Percentiles rank a stretch among this genome's conserved stretches.
phyloP scores from a whole-genome alignment of 345 rosid species.

The Hypericum androsaemum region DNA sequence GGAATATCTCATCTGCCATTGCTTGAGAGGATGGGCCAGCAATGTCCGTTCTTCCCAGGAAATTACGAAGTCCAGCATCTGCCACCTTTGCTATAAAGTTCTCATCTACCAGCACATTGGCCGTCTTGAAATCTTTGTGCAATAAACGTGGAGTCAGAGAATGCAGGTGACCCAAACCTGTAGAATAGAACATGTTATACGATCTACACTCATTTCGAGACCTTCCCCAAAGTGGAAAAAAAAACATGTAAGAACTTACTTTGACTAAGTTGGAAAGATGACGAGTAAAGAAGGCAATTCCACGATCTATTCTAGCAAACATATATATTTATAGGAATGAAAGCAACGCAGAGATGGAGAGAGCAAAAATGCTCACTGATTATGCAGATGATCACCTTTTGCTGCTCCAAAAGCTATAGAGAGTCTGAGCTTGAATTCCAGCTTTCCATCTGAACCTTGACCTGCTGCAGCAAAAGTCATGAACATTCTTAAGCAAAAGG shows the following conservation, averaged over 20 bases:
- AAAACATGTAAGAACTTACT: slow-evolving; percentile 1
- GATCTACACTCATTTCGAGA: slow-evolving; percentile 18
- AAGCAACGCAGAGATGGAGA: slow-evolving; percentile 53
- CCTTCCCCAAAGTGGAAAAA: slow-evolving; percentile 6
- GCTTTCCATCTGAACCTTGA: slow-evolving; percentile 59
- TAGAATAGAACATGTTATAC: slow-evolving; percentile 11
- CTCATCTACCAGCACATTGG: slow-evolving; percentile 88
- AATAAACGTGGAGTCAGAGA: slow-evolving; percentile 66
- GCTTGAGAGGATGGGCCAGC: slow-evolving; percentile 75
- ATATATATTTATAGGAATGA: slow-evolving; percentile 21
- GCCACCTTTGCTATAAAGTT: slow-evolving; percentile 86
- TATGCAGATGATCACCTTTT: slow-evolving; percentile 89
- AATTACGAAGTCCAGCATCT: slow-evolving; percentile 79
- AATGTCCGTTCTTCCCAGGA: slow-evolving; percentile 55
- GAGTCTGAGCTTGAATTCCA: slow-evolving; percentile 92
- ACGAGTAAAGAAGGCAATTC: slow-evolving; percentile 7
- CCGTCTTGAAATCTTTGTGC: slow-evolving; percentile 88
- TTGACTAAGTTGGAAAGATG: slow-evolving; percentile 16
- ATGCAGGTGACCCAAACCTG: slow-evolving; percentile 93
- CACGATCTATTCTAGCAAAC: not conserved
- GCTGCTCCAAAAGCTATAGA: slow-evolving; percentile 86
- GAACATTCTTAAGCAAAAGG: slow-evolving; percentile 5
- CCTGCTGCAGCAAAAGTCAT: slow-evolving; percentile 36
- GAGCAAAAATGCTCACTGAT: slow-evolving; percentile 76
- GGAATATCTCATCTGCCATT: slow-evolving; percentile 69